Evolutionary conservation across 306 rosid species (phyloP).

Genomic region (Leucaena leucocephala): DNA sequence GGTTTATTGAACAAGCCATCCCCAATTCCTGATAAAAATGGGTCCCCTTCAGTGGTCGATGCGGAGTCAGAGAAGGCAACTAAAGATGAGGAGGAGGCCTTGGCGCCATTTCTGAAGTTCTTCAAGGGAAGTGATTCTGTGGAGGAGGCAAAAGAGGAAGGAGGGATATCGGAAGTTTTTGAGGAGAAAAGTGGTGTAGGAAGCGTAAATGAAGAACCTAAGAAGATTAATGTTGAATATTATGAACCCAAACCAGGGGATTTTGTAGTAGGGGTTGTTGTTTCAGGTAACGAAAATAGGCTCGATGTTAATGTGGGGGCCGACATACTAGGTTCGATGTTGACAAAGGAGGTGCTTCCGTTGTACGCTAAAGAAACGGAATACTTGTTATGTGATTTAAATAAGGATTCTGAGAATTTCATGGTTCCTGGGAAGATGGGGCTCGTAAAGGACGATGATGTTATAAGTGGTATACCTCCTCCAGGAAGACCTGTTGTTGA

Average conservation of each 20-base stretch:
- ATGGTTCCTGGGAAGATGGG: slow-evolving; percentile 85
- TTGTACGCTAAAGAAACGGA: slow-evolving; percentile 87
- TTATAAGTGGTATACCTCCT: slow-evolving; percentile 49
- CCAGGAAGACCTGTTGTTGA: slow-evolving; percentile 81
- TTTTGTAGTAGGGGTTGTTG: slow-evolving; percentile 88
- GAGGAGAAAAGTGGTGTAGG: slow-evolving; percentile 46
- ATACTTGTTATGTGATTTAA: slow-evolving; percentile 68
- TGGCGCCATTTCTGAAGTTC: slow-evolving; percentile 89
- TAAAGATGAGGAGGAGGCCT: slow-evolving; percentile 65
- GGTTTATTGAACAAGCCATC: slow-evolving; percentile 79
- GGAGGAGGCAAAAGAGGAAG: slow-evolving; percentile 49
- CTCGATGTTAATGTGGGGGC: slow-evolving; percentile 91
- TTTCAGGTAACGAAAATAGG: slow-evolving; percentile 89
- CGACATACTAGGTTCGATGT: slow-evolving; percentile 86
- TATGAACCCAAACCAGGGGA: slow-evolving; percentile 95
- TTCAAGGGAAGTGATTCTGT: slow-evolving; percentile 58
- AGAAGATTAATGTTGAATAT: slow-evolving; percentile 71
- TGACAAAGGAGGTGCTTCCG: slow-evolving; percentile 96
- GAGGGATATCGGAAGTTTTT: slow-evolving; percentile 38
- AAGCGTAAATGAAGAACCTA: slow-evolving; percentile 44
- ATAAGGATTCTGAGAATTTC: slow-evolving; percentile 54
- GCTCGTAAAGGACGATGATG: slow-evolving; percentile 72
- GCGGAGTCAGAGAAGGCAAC: slow-evolving; percentile 40
- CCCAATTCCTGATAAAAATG: slow-evolving; percentile 50
- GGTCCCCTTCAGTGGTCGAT: slow-evolving; percentile 47